Percentiles rank a stretch among this genome's conserved stretches.
Conservation (phyloP, 2,329 filamentous ascomycete genomes). For the Verticillium albo-atrum region DNA sequence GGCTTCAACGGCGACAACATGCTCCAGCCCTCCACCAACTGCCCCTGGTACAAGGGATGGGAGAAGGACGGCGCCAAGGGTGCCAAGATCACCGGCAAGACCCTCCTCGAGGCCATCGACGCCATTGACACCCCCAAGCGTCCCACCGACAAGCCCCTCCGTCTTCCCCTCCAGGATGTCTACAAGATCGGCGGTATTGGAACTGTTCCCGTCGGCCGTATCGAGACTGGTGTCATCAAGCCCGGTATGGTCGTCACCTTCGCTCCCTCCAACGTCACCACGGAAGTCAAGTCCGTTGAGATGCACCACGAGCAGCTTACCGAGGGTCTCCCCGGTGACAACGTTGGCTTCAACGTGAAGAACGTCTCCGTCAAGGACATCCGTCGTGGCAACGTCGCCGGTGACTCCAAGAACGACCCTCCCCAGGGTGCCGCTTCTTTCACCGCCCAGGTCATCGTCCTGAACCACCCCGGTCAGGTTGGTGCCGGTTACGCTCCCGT, state of each 20-base stretch:
- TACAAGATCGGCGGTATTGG: conserved; percentile 99
- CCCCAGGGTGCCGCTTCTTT: conserved; percentile 85
- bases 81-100: conserved; percentile 87
- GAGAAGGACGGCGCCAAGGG: conserved; percentile 90
- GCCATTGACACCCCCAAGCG: conserved; percentile 88
- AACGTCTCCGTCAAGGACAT: conserved; percentile 99
- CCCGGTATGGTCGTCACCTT: conserved; percentile 94
- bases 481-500: conserved; percentile 99
- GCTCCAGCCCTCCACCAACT: conserved; percentile 84
- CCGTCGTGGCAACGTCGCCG: conserved; percentile 98
- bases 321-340: conserved; percentile 97
- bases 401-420: conserved; percentile 99
- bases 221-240: conserved; percentile 98
- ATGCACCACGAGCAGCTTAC: conserved; percentile 99
- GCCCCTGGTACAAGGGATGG: conserved; percentile 99
- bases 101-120: conserved; percentile 98
- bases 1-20: conserved; percentile 99
- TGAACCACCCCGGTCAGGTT: conserved; percentile 99
- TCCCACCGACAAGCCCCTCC: conserved; percentile 98
- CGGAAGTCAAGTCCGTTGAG: conserved; percentile 99
- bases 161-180: conserved; percentile 99
- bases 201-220: conserved; percentile 99
- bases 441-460: conserved; percentile 99
- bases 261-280: conserved; percentile 97
- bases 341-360: conserved; percentile 99